These are phyloP conservation scores for Sideroxylon spinosum DNA, from an alignment of 179 eudicot species.

Conservation along the genomic window DNA sequence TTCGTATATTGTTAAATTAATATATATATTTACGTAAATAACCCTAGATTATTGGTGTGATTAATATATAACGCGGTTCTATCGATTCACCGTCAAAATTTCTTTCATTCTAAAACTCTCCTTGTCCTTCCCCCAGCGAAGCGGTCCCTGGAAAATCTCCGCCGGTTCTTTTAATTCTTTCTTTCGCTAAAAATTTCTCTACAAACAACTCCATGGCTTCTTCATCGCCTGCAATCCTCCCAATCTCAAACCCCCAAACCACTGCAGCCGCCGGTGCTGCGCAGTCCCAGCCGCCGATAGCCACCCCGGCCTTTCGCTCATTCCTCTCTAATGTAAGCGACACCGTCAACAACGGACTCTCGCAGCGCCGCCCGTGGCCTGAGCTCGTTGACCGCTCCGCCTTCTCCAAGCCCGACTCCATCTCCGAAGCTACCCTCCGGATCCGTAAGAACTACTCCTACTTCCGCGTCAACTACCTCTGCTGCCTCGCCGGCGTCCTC, in stretches of 20 bases:
- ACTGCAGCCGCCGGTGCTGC: constrained; percentile 17
- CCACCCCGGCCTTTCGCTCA: constrained; percentile 41
- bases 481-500: constrained; percentile 38
- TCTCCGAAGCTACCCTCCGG: constrained; percentile 62
- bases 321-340: constrained; percentile 35
- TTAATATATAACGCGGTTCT: too few relatives aligned
- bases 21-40: too few relatives aligned
- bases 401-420: constrained; percentile 62
- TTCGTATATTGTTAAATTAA: too few relatives aligned
- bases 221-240: constrained; percentile 52
- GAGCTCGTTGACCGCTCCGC: constrained; percentile 66
- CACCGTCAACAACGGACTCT: constrained; percentile 38
- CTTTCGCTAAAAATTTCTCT: background rate
- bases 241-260: constrained; percentile 32
- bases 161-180: background rate
- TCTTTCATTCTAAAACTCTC: background rate
- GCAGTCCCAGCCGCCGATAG: constrained; percentile 22
- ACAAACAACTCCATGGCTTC: constrained; percentile 32
- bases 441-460: constrained; percentile 61
- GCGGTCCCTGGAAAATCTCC: background rate
- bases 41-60: too few relatives aligned
- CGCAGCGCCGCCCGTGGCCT: constrained; percentile 71
- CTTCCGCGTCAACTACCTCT: constrained; percentile 64
- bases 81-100: background rate
- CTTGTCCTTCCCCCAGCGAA: too few relatives aligned